Evolutionary conservation across 345 rosid genomes (phyloP).

Genomic region (Dipteronia dyeriana): DNA sequence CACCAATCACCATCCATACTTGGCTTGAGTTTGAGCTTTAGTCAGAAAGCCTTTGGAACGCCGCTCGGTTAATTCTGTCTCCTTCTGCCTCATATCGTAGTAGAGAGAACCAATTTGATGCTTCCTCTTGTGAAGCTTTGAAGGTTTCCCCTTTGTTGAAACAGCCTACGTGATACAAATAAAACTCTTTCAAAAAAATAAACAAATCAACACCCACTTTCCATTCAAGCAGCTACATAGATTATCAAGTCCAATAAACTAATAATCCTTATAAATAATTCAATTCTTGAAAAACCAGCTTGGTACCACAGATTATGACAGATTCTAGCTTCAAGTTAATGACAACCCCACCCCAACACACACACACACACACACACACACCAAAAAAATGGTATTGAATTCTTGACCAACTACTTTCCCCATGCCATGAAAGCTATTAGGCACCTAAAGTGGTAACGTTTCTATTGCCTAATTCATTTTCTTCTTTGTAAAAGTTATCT

Average conservation of each 20-base stretch:
- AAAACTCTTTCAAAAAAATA: not conserved
- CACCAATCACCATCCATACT: constrained; percentile 87
- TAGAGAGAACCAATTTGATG: constrained; percentile 85
- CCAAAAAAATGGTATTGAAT: not conserved
- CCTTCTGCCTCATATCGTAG: constrained; percentile 87
- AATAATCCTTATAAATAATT: not conserved
- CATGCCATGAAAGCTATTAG: not conserved
- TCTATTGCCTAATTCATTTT: not conserved
- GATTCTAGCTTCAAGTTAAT: not conserved
- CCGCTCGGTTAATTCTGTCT: constrained; percentile 76
- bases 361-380: no score
- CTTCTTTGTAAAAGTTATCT: not conserved
- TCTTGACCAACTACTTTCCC: not conserved
- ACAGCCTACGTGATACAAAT: constrained; percentile 51
- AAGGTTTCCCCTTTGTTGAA: constrained; percentile 80
- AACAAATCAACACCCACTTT: not conserved
- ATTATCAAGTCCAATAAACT: not conserved
- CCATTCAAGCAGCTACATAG: not conserved
- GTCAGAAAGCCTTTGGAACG: constrained; percentile 84
- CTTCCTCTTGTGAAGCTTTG: constrained; percentile 96
- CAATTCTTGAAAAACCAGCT: not conserved
- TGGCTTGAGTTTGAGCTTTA: constrained; percentile 88
- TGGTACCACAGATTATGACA: not conserved
- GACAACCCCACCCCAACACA: no score
- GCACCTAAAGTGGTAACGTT: not conserved